phyloP scores from a whole-genome alignment of 2,329 filamentous ascomycete genomes.

The Rhynchosporium agropyri region DNA sequence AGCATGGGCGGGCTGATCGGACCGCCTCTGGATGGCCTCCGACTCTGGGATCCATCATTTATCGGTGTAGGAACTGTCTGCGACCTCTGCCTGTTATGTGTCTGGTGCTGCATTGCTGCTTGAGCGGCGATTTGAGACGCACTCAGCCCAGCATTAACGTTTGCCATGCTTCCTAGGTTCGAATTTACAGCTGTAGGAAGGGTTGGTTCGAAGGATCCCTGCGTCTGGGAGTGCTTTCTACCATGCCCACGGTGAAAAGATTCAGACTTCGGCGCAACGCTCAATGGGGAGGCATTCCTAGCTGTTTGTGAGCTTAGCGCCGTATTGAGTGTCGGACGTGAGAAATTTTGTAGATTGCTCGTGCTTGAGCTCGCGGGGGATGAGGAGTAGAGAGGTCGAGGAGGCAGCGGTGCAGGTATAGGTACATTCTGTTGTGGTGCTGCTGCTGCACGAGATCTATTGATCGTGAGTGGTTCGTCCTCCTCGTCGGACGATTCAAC shows the following conservation, averaged over 20 bases:
- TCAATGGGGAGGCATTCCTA: slow-evolving; percentile 48
- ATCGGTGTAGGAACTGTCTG: slow-evolving; percentile 67
- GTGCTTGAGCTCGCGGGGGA: slow-evolving; percentile 52
- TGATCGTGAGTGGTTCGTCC: slow-evolving; percentile 49
- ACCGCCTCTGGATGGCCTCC: slow-evolving; percentile 45
- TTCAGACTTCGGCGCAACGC: slow-evolving; percentile 45
- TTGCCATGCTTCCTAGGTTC: slow-evolving; percentile 43
- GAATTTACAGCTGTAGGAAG: slow-evolving; percentile 59
- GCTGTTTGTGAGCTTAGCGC: slow-evolving; percentile 24
- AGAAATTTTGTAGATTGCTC: slow-evolving; percentile 57
- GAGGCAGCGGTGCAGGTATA: slow-evolving; percentile 32
- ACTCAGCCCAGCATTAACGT: slow-evolving; percentile 47
- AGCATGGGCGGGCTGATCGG: slow-evolving; percentile 64
- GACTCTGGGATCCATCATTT: slow-evolving; percentile 34
- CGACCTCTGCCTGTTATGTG: slow-evolving; percentile 64
- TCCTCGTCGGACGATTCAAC: slow-evolving; percentile 52
- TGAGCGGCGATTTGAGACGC: slow-evolving; percentile 83
- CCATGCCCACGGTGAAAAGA: slow-evolving; percentile 50
- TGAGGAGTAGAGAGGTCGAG: slow-evolving; percentile 54
- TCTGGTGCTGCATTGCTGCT: slow-evolving; percentile 69
- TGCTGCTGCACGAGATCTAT: slow-evolving; percentile 48
- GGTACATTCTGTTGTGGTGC: slow-evolving; percentile 37
- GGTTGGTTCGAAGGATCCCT: slow-evolving; percentile 76
- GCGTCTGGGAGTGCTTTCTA: slow-evolving; percentile 70
- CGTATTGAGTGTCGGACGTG: slow-evolving; percentile 49